Conservation (phyloP, 129 eudicot species). For the Lonicera japonica region DNA sequence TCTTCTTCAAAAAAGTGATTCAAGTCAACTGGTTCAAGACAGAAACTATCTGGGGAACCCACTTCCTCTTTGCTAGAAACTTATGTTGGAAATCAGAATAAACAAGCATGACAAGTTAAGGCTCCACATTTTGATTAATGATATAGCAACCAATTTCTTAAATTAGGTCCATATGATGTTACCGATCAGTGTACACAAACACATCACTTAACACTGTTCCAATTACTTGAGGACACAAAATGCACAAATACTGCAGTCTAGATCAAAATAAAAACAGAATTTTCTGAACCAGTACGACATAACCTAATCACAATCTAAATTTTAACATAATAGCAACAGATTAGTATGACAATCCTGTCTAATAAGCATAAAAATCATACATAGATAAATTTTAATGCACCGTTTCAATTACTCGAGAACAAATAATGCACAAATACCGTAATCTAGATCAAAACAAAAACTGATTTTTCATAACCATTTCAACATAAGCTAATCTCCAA, state of each 20-base stretch:
- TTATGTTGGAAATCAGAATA: constrained; percentile 8
- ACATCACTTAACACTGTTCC: too few relatives aligned
- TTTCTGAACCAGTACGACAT: not conserved
- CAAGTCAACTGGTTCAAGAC: constrained; percentile 71
- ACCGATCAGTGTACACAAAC: too few relatives aligned
- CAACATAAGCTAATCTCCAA: too few relatives aligned
- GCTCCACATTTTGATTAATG: not conserved
- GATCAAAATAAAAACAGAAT: too few relatives aligned
- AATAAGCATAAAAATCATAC: constrained; percentile 16
- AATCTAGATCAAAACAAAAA: too few relatives aligned
- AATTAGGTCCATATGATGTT: too few relatives aligned
- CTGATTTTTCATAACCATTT: too few relatives aligned
- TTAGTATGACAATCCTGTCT: not conserved
- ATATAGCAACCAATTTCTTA: too few relatives aligned
- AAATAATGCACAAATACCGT: too few relatives aligned
- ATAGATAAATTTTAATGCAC: constrained; percentile 67
- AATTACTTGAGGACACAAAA: not conserved
- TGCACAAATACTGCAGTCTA: not conserved
- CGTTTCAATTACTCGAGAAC: too few relatives aligned
- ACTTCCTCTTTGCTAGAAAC: constrained; percentile 80
- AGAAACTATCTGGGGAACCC: constrained; percentile 57
- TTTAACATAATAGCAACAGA: not conserved
- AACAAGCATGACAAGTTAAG: not conserved
- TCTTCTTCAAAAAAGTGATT: constrained; percentile 77
- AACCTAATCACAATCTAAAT: not conserved